Evolutionary conservation across 495 filamentous ascomycete genomes (phyloP), one percentile per base, ranked within the genome.

Genomic region (Penicillium waksmanii): DNA sequence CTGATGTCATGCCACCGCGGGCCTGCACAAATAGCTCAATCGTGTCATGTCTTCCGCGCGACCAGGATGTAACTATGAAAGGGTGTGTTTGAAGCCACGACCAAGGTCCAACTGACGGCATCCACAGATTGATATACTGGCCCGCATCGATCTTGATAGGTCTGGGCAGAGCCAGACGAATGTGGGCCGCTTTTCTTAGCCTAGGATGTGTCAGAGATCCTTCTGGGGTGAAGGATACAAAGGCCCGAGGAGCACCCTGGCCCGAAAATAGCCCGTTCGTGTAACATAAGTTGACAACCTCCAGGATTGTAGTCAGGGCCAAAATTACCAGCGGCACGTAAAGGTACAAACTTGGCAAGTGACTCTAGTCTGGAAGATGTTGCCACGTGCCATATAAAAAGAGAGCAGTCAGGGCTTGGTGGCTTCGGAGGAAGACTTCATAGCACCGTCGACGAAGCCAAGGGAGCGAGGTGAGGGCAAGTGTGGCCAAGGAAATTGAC

Each of bases 121-220:
- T 69, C 64, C 58, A 76, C 35, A 77, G 51, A 55, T 77, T 74
- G 46, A 77, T 69, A 57, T 74, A 77, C 51, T 77, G 57, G 23
- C 74, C 65, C 50, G 70, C 62, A 51, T 74, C 57, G 15, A 79
- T 51, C 25, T 63, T 64, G 38, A 71, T 34, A 27, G 66, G 61
- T 27, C 58, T 51, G 61, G 65, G 53, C 44, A 68, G 61, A 31
- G 61, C 31, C 44, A 73, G 33, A 40, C 55, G 61, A n/a, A 73
- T 58, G 33, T 66, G 31, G 17, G 60, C 60, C 38, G 55, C 42
- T 44, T 19, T 44, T 18, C 12, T n/a, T 0, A 13, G 12, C 42
- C 6, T 17, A 9, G 15, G 15, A 19, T 17, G 7, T 17, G 15
- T 9, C 3, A n/a, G 8, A 44, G 17, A 44, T 66, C 15, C 42